A percentile compares a stretch with the other conserved stretches of the same genome.
These are phyloP conservation scores for Calonectria ilicicola DNA, from an alignment of 2,329 filamentous ascomycete genomes.

Conservation along the genomic window DNA sequence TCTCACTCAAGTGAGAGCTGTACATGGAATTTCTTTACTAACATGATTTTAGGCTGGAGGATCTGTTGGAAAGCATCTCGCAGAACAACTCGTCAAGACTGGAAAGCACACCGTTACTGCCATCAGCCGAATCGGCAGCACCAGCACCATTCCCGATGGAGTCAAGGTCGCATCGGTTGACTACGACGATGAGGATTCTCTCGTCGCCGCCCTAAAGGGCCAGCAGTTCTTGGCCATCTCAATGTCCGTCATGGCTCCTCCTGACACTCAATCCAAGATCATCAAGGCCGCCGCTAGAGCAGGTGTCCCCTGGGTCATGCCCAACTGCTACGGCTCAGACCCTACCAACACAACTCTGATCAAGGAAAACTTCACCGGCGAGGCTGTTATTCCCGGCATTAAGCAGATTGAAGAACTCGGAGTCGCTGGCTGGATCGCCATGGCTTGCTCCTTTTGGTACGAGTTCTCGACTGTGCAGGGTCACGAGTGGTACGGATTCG, in stretches of 20 bases:
- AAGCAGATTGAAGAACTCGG: conserved; percentile 55
- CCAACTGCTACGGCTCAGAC: conserved; percentile 62
- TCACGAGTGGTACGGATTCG: conserved; percentile 59
- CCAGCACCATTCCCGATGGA: conserved; percentile 56
- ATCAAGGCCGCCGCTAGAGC: conserved; percentile 67
- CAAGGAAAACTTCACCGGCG: conserved; percentile 45
- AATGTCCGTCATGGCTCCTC: conserved; percentile 55
- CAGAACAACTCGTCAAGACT: conserved; percentile 55
- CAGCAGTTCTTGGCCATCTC: conserved; percentile 71
- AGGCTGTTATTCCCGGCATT: conserved; percentile 37
- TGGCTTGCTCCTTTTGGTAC: conserved; percentile 69
- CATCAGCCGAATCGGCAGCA: conserved; percentile 58
- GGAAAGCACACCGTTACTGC: conserved; percentile 65
- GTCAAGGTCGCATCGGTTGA: conserved; percentile 56
- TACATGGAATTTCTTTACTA: background rate
- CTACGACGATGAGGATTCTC: conserved; percentile 55
- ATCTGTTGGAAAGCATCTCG: conserved; percentile 52
- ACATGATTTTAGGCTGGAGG: conserved; percentile 53
- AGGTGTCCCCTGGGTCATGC: conserved; percentile 66
- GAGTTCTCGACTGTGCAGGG: conserved; percentile 61
- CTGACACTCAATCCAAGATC: conserved; percentile 60
- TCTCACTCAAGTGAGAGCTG: accelerated
- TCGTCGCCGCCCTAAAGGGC: conserved; percentile 62
- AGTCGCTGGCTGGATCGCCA: conserved; percentile 58
- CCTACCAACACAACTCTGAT: conserved; percentile 53